Evolutionary conservation across 139 green algal species (phyloP).

Genomic region (Diplosphaera chodatii): DNA sequence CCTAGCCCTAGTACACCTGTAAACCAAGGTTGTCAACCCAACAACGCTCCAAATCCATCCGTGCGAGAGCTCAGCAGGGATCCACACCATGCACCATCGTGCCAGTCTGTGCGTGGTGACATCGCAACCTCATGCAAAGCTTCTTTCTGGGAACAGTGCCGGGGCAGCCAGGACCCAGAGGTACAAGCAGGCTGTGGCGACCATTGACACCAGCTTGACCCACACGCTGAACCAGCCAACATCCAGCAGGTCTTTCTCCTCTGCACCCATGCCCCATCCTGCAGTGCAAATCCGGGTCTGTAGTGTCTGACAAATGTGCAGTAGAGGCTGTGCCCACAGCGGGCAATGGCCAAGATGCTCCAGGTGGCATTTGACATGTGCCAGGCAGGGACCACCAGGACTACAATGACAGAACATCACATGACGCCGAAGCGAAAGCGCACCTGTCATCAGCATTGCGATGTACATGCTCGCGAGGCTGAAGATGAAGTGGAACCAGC

Average conservation of each 20-base stretch:
- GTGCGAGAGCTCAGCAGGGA: too few species aligned
- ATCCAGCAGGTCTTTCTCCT: conserved; percentile 80
- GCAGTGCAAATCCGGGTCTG: too few species aligned
- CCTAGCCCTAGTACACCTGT: too few species aligned
- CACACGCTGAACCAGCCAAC: conserved; percentile 92
- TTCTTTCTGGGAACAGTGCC: conserved; percentile 76
- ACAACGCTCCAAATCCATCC: too few species aligned
- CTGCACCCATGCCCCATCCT: conserved; percentile 74
- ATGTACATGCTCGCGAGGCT: conserved; percentile 91
- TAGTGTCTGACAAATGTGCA: too few species aligned
- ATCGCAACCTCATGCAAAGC: conserved; percentile 42
- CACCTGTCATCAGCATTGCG: conserved; percentile 91
- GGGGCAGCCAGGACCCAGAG: conserved; percentile 89
- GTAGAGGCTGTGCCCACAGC: too few species aligned
- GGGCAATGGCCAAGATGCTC: too few species aligned
- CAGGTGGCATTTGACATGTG: too few species aligned
- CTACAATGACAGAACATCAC: background rate
- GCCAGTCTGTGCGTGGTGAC: too few species aligned
- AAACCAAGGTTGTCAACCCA: too few species aligned
- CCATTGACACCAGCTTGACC: conserved; percentile 84
- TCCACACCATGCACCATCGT: too few species aligned
- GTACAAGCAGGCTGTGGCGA: conserved; percentile 78
- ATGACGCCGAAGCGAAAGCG: background rate
- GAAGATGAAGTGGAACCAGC: conserved; percentile 98
- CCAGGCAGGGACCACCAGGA: too few species aligned